Evolutionary conservation across 768 basidiomycete species (phyloP).

Genomic region (Candolleomyces eurysporus): DNA sequence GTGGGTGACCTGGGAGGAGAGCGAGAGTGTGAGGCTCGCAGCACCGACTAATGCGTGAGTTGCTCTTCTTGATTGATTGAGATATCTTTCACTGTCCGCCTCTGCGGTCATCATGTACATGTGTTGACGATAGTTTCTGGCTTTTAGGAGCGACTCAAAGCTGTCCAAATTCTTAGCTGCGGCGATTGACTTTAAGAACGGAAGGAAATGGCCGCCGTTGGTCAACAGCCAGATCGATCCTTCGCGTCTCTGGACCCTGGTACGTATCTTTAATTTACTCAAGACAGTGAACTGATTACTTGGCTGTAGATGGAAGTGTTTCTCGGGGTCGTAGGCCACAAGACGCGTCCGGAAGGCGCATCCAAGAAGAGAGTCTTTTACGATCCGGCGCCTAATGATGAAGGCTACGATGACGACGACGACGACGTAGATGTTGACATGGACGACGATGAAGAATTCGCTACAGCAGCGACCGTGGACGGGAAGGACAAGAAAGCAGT

Average conservation of each 20-base stretch:
- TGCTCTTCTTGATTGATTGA: background rate
- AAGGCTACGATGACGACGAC: background rate
- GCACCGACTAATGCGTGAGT: constrained; percentile 53
- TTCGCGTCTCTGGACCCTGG: constrained; percentile 62
- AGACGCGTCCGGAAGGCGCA: background rate
- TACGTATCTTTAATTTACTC: constrained; percentile 23
- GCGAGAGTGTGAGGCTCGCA: constrained; percentile 46
- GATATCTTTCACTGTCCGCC: constrained; percentile 1
- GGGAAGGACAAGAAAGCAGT: constrained; percentile 25
- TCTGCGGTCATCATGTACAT: background rate
- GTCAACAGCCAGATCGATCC: constrained; percentile 33
- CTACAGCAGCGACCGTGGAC: background rate
- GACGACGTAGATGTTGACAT: constrained; percentile 29
- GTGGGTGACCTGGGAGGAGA: constrained; percentile 74
- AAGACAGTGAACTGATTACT: background rate
- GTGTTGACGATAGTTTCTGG: background rate
- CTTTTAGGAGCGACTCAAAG: constrained; percentile 37
- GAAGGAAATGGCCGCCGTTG: constrained; percentile 37
- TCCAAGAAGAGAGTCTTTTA: constrained; percentile 6
- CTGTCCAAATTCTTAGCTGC: constrained; percentile 60
- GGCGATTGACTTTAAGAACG: constrained; percentile 52
- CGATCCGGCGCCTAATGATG: constrained; percentile 5
- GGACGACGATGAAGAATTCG: constrained; percentile 24
- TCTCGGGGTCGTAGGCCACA: constrained; percentile 1
- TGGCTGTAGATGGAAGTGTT: constrained; percentile 5